Percentiles rank a stretch among this genome's conserved stretches.
Conservation (phyloP, 2,329 filamentous ascomycete genomes). For the Clonostachys sp. region DNA sequence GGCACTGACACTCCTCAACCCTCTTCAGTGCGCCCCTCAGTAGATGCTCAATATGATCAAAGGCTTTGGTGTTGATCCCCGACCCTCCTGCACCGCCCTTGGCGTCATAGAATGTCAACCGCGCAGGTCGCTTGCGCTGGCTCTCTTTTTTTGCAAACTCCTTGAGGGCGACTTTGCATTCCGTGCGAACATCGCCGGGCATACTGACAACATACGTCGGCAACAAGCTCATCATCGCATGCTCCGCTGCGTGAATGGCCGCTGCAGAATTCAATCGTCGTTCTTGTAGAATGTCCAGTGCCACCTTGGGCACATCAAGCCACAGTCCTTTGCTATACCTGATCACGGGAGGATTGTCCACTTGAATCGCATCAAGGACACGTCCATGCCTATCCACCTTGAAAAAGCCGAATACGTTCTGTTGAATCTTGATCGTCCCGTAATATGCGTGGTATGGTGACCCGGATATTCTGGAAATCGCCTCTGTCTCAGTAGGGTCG, state of each 20-base stretch:
- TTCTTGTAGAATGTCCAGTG: conserved; percentile 72
- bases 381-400: conserved; percentile 85
- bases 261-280: conserved; percentile 76
- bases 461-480: conserved; percentile 65
- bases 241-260: conserved; percentile 91
- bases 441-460: conserved; percentile 73
- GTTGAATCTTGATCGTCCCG: conserved; percentile 78
- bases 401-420: conserved; percentile 94
- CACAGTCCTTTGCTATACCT: conserved; percentile 87
- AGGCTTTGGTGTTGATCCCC: conserved; percentile 88
- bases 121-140: conserved; percentile 74
- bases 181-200: conserved; percentile 88
- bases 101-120: conserved; percentile 91
- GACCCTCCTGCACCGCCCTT: conserved; percentile 81
- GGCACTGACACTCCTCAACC: conserved; percentile 71
- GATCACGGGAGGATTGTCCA: conserved; percentile 89
- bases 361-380: conserved; percentile 86
- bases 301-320: conserved; percentile 80
- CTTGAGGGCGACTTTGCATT: conserved; percentile 86
- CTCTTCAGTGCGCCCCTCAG: conserved; percentile 71
- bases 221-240: conserved; percentile 81
- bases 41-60: conserved; percentile 83
- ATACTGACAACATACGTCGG: conserved; percentile 87
- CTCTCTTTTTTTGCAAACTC: conserved; percentile 73
- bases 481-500: conserved; percentile 88